These are phyloP conservation scores for Pythium aphanidermatum DNA, from an alignment of 352 stramenopile genomes.

Conservation along the genomic window DNA sequence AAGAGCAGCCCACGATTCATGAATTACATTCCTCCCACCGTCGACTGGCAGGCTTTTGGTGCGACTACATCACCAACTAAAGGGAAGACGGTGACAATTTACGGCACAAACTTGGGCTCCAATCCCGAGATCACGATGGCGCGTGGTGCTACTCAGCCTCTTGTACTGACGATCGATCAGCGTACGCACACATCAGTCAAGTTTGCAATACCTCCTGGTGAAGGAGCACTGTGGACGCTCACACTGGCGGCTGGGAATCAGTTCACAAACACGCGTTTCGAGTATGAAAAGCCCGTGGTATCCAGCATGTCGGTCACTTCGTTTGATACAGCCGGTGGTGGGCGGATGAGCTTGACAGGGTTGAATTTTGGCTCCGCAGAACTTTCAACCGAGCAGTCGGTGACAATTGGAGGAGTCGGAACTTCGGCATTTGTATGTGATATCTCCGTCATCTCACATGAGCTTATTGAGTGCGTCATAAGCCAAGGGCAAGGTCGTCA, in stretches of 20 bases:
- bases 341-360: slow-evolving; percentile 35
- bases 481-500: slow-evolving; percentile 35
- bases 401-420: slow-evolving; percentile 17
- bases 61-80: slow-evolving; percentile 47
- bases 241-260: slow-evolving; percentile 39
- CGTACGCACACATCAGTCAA: slow-evolving; percentile 28
- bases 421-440: slow-evolving; percentile 11
- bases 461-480: slow-evolving; percentile 27
- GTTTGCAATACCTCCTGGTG: slow-evolving; percentile 42
- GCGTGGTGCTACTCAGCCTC: neutral
- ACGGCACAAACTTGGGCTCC: slow-evolving; percentile 41
- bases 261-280: slow-evolving; percentile 27
- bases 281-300: slow-evolving; percentile 46
- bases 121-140: slow-evolving; percentile 23
- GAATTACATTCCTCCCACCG: slow-evolving; percentile 40
- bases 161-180: slow-evolving; percentile 18
- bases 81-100: too few species aligned
- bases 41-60: slow-evolving; percentile 31
- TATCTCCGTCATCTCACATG: slow-evolving; percentile 30
- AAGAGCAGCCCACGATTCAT: slow-evolving; percentile 38
- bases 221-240: slow-evolving; percentile 33
- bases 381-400: slow-evolving; percentile 29
- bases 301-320: slow-evolving; percentile 24
- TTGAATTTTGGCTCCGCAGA: slow-evolving; percentile 42
- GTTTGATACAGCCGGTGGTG: slow-evolving; percentile 34